Evolutionary conservation across 306 rosid genomes (phyloP).

Genomic region (Vigna hirtella): DNA sequence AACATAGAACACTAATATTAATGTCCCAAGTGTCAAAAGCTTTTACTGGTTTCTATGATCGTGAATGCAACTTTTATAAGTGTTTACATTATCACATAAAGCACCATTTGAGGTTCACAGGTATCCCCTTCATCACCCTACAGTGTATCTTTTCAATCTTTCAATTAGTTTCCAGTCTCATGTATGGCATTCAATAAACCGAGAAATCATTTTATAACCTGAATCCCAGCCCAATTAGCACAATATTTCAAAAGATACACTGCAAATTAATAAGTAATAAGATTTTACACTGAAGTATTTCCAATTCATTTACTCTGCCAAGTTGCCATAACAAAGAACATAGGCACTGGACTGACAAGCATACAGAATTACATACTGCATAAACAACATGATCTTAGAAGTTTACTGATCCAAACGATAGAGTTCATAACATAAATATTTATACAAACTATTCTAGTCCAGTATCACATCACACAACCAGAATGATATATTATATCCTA

Average conservation of each 20-base stretch:
- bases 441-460: constrained; percentile 46
- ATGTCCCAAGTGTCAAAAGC: no score
- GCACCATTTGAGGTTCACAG: not conserved
- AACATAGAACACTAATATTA: no score
- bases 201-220: not conserved
- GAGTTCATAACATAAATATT: constrained; percentile 41
- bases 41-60: no score
- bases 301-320: constrained; percentile 25
- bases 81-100: no score
- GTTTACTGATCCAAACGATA: constrained; percentile 33
- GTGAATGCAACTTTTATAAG: no score
- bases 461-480: constrained; percentile 10
- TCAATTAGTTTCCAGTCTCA: not conserved
- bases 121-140: not conserved
- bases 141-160: not conserved
- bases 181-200: not conserved
- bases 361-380: constrained; percentile 22
- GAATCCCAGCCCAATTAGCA: not conserved
- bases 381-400: constrained; percentile 14
- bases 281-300: not conserved
- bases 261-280: not conserved
- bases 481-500: not conserved
- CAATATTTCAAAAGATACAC: constrained; percentile 10
- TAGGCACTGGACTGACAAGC: constrained; percentile 24
- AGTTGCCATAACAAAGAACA: constrained; percentile 26